Base-by-base conservation (phyloP, 2,329 filamentous ascomycete genomes). In the Stagonosporopsis vannaccii region DNA sequence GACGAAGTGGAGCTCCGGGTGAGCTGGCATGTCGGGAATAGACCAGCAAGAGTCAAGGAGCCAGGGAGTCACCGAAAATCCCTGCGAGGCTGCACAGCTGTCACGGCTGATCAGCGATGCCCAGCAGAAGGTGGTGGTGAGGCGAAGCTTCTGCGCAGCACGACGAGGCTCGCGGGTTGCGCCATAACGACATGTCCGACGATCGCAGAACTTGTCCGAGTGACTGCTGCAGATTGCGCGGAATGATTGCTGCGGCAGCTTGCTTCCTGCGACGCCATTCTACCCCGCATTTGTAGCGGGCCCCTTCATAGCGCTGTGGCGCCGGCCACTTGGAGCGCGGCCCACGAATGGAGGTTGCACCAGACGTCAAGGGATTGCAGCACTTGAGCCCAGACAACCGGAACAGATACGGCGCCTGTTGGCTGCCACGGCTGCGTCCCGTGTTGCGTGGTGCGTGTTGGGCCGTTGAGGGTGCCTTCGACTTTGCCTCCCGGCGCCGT, bases 211-310 rank as follows among this genome's bases (percentile, higher is more conserved):
- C 28, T 37, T 32, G 56, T 52, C 37, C 41, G 40, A 51, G 49
- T 69, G 63, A 66, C 59, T 61, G 61, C 46, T 52, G 49, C 17
- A 49, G 22, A n/a, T 41, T 30, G 57, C 54, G 62, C 62, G 63
- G 60, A 59, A 60, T 56, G 43, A 22, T 48, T 64, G 60, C 63
- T 62, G 58, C 54, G 54, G 42, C n/a, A 60, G 52, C 58, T 49
- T 54, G 56, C 62, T 54, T 49, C 43, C 48, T 26, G 17, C 19
- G 6, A 43, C 37, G 48, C 54, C 42, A 51, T 42, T n/a, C n/a
- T 56, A 46, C 48, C 48, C 54, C 54, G 54, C 54, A 41, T 51
- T 56, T 51, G 39, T 41, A 43, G 41, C 15, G 17, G 28, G n/a
- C n/a, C n/a, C n/a, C n/a, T 35, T 28, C 43, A 8, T 53, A 53